Percentiles rank a stretch among this genome's conserved stretches.
Evolutionary conservation across 306 rosid genomes (phyloP).

Genomic region (Cercis canadensis): DNA sequence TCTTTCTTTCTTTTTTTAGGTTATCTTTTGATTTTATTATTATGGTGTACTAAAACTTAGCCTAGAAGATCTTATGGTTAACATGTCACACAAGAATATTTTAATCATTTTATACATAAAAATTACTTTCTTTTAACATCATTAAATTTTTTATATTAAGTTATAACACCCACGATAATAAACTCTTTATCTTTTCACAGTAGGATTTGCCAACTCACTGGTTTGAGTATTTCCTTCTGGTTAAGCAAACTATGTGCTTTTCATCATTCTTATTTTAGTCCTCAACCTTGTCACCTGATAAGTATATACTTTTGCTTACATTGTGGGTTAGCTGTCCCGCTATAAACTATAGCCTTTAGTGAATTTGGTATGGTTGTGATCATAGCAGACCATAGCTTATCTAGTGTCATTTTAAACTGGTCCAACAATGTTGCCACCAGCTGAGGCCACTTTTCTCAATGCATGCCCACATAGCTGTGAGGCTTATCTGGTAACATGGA

Average conservation of each 20-base stretch:
- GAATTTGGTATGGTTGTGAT: conserved; percentile 34
- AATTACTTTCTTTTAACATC: no score
- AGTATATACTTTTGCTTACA: conserved; percentile 38
- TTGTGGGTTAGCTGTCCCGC: conserved; percentile 29
- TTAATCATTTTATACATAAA: no score
- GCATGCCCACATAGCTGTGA: conserved; percentile 5
- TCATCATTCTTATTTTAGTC: conserved; percentile 45
- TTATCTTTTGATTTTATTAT: conserved; percentile 1
- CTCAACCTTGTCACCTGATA: conserved; percentile 43
- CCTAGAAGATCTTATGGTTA: no score
- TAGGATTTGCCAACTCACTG: conserved; percentile 73
- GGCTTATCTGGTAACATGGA: background rate
- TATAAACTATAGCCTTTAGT: background rate
- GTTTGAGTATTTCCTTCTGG: conserved; percentile 55
- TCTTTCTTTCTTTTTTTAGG: conserved; percentile 24
- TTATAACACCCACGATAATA: no score
- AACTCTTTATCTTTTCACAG: conserved; percentile 33
- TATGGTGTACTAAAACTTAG: no score
- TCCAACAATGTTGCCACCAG: conserved; percentile 14
- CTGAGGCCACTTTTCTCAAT: conserved; percentile 15
- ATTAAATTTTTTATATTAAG: no score
- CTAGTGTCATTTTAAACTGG: conserved; percentile 14
- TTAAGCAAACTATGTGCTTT: conserved; percentile 66
- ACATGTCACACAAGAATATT: no score
- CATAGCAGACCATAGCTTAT: conserved; percentile 35